These are phyloP conservation scores for Borovskyia barvae DNA, from an alignment of 208 protist genomes.

Conservation along the genomic window DNA sequence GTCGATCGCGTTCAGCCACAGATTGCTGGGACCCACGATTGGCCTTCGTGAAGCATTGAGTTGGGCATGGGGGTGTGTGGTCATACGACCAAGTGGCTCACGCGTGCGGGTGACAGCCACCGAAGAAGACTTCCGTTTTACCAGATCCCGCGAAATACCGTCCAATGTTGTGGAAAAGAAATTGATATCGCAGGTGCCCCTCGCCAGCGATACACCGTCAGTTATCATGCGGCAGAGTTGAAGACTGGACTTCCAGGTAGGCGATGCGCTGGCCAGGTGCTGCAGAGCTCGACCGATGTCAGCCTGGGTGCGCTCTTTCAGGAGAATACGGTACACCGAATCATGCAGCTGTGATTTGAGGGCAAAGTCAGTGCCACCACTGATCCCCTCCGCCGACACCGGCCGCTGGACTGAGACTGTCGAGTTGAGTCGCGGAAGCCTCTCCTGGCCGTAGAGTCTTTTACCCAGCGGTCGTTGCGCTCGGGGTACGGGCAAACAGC, in stretches of 20 bases:
- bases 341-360: slow-evolving; percentile 6
- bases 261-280: slow-evolving; percentile 4
- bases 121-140: background rate
- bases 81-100: no score
- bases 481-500: slow-evolving; percentile 17
- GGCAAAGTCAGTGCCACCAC: slow-evolving; percentile 5
- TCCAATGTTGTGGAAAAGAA: slow-evolving; percentile 23
- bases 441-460: no score
- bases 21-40: background rate
- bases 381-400: background rate
- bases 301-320: background rate
- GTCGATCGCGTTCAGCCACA: slow-evolving; percentile 52
- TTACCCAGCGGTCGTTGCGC: no score
- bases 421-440: no score
- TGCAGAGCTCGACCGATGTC: slow-evolving; percentile 10
- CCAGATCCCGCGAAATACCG: slow-evolving; percentile 8
- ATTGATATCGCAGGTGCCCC: slow-evolving; percentile 17
- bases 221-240: slow-evolving; percentile 18
- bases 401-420: no score
- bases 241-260: slow-evolving; percentile 20
- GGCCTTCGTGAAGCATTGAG: no score
- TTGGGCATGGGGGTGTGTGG: no score
- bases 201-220: slow-evolving; percentile 9
- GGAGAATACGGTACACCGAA: slow-evolving; percentile 7
- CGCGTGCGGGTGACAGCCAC: background rate